Percentiles rank a stretch among this genome's conserved stretches.
phyloP scores from a whole-genome alignment of 345 rosid species.

The Murraya paniculata region DNA sequence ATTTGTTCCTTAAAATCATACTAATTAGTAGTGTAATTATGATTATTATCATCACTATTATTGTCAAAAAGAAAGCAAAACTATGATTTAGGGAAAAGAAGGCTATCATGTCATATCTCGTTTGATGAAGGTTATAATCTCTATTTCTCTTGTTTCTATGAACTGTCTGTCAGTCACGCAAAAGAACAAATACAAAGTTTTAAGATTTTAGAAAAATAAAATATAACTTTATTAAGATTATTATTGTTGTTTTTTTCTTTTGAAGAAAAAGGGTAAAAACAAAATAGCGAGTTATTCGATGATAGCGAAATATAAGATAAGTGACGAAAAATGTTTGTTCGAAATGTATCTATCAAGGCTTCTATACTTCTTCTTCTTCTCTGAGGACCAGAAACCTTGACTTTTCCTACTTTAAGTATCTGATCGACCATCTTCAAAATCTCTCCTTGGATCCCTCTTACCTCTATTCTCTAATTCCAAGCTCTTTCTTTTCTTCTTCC shows the following conservation, averaged over 20 bases:
- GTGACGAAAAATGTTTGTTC: conserved; percentile 35
- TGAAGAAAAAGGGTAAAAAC: neutral
- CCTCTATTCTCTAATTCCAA: conserved; percentile 23
- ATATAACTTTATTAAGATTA: neutral
- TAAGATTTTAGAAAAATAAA: conserved; percentile 3
- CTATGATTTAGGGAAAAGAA: conserved; percentile 27
- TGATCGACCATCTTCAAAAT: conserved; percentile 27
- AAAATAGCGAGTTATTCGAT: conserved; percentile 37
- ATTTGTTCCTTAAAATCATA: conserved; percentile 16
- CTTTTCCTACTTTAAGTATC: conserved; percentile 60
- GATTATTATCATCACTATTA: conserved; percentile 28
- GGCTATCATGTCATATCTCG: conserved; percentile 26
- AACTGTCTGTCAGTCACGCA: conserved; percentile 36
- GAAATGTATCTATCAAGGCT: conserved; percentile 58
- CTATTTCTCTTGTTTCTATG: conserved; percentile 29
- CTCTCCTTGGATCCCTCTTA: conserved; percentile 31
- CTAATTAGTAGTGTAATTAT: conserved; percentile 29
- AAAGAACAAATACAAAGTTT: conserved; percentile 10
- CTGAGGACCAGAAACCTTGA: conserved; percentile 54
- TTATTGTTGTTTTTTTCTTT: no score
- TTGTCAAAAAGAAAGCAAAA: conserved; percentile 24
- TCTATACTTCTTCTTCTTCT: conserved; percentile 47
- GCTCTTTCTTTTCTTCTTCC: conserved; percentile 5
- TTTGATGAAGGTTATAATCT: conserved; percentile 28
- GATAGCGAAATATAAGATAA: conserved; percentile 49